A percentile compares a stretch with the other conserved stretches of the same genome.
Evolutionary conservation across 1,284 basidiomycete species (phyloP).

Genomic region (Meripilus lineatus): DNA sequence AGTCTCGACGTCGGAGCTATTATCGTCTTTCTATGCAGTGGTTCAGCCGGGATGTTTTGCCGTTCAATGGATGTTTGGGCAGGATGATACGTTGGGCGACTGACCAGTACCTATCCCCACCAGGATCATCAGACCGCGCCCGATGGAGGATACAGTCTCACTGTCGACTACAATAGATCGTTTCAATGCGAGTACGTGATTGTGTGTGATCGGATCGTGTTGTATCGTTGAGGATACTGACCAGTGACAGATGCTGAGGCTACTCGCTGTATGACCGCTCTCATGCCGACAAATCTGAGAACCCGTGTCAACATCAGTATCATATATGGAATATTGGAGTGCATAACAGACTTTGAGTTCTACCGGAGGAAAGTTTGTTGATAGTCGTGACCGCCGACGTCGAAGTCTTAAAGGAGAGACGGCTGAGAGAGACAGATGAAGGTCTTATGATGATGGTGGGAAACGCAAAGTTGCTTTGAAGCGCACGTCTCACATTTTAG

Average conservation of each 20-base stretch:
- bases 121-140: constrained; percentile 80
- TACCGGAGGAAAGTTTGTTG: neutral
- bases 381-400: constrained; percentile 4
- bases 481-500: neutral
- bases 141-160: constrained; percentile 73
- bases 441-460: constrained; percentile 5
- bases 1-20: constrained; percentile 58
- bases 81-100: too few relatives aligned
- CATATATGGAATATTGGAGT: neutral
- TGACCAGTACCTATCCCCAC: constrained; percentile 82
- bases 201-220: neutral
- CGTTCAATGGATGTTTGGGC: constrained; percentile 12
- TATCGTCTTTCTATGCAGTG: constrained; percentile 62
- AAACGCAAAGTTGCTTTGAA: neutral
- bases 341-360: too few relatives aligned
- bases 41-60: constrained; percentile 16
- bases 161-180: constrained; percentile 50
- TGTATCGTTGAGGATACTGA: constrained; percentile 30
- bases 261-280: constrained; percentile 76
- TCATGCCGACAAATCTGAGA: constrained; percentile 40
- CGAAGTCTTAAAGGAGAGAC: too few relatives aligned
- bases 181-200: neutral
- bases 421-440: neutral
- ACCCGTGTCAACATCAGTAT: neutral
- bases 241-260: constrained; percentile 70